These are phyloP conservation scores for Dendrothele bispora DNA, from an alignment of 768 basidiomycete species.

Conservation along the genomic window DNA sequence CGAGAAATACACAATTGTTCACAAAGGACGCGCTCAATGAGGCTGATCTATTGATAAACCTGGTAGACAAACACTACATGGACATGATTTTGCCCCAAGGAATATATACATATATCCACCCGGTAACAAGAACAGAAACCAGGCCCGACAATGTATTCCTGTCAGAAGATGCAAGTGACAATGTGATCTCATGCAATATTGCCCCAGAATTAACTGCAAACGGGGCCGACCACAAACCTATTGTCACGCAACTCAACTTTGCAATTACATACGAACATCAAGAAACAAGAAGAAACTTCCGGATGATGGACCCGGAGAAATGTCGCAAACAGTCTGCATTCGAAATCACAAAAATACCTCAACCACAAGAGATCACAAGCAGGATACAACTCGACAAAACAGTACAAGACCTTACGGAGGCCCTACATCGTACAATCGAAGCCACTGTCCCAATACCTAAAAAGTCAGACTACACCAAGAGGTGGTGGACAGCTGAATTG, in stretches of 20 bases:
- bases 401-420: neutral
- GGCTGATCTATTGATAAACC: too few species aligned
- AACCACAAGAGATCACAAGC: neutral
- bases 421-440: neutral
- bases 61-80: too few species aligned
- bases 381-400: neutral
- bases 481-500: neutral
- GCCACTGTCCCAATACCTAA: neutral
- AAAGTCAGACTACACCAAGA: neutral
- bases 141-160: neutral
- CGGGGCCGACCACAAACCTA: neutral
- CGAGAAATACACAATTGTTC: too few species aligned
- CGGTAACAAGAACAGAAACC: too few species aligned
- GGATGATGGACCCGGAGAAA: neutral
- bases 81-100: too few species aligned
- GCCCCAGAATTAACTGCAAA: neutral
- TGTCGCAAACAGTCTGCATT: neutral
- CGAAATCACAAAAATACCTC: neutral
- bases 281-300: too few species aligned
- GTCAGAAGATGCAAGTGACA: neutral
- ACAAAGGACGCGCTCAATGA: too few species aligned
- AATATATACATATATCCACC: too few species aligned
- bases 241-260: neutral
- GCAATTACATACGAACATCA: too few species aligned
- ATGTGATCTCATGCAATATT: neutral